Evolutionary conservation across 2,329 filamentous ascomycete genomes (phyloP).

Genomic region (Colletotrichum australisinense): DNA sequence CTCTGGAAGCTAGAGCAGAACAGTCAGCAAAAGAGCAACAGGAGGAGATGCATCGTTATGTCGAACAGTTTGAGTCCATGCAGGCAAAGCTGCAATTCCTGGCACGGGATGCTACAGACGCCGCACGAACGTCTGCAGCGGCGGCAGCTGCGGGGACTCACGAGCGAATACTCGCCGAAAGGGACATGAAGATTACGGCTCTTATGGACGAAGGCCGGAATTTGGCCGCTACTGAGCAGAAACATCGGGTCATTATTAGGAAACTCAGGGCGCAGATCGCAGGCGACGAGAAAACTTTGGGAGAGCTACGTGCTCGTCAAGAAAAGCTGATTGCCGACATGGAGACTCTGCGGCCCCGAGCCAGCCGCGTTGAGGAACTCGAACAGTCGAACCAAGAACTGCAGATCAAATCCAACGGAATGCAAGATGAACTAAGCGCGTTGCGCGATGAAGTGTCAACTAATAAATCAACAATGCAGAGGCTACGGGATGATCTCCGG

Average conservation of each 20-base stretch:
- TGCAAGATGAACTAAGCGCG: slow-evolving; percentile 59
- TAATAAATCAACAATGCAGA: slow-evolving; percentile 73
- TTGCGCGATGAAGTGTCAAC: slow-evolving; percentile 72
- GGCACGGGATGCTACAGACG: slow-evolving; percentile 80
- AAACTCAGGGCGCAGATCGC: slow-evolving; percentile 76
- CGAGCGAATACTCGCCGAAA: slow-evolving; percentile 87
- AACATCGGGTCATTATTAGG: slow-evolving; percentile 85
- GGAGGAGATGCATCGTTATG: slow-evolving; percentile 84
- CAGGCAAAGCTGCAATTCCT: slow-evolving; percentile 93
- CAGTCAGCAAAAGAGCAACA: slow-evolving; percentile 46
- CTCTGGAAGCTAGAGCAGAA: slow-evolving; percentile 11
- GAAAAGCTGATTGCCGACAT: slow-evolving; percentile 68
- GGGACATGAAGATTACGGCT: slow-evolving; percentile 88
- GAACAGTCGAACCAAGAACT: slow-evolving; percentile 60
- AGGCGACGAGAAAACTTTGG: slow-evolving; percentile 73
- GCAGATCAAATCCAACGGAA: slow-evolving; percentile 41
- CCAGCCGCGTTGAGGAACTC: slow-evolving; percentile 61
- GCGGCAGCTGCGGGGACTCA: slow-evolving; percentile 71
- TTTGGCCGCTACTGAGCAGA: slow-evolving; percentile 86
- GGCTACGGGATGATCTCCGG: slow-evolving; percentile 76
- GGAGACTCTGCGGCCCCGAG: slow-evolving; percentile 57
- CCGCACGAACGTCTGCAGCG: slow-evolving; percentile 76
- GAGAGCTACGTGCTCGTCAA: slow-evolving; percentile 67
- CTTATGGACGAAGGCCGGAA: slow-evolving; percentile 94
- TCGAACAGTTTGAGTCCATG: slow-evolving; percentile 91